phyloP scores from a whole-genome alignment of 2,329 filamentous ascomycete genomes.

The Eurotiales sp. region DNA sequence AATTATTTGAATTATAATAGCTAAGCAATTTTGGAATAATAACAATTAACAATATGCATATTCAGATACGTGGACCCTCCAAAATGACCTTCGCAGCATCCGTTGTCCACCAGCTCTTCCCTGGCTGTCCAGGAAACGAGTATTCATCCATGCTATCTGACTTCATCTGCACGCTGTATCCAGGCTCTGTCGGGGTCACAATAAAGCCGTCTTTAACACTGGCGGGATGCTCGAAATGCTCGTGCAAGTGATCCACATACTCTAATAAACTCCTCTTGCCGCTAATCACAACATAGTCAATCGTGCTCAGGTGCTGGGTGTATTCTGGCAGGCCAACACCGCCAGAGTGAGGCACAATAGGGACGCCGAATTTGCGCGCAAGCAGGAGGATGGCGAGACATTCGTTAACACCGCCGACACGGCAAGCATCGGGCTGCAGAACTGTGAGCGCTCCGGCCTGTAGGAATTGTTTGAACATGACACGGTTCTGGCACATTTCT shows the following conservation, averaged over 20 bases:
- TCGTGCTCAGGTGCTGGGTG: constrained; percentile 86
- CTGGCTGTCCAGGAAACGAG: constrained; percentile 70
- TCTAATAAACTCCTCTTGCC: constrained; percentile 80
- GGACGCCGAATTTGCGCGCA: constrained; percentile 64
- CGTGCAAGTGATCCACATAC: constrained; percentile 89
- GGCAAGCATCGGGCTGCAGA: constrained; percentile 86
- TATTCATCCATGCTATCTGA: constrained; percentile 77
- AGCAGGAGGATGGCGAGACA: constrained; percentile 85
- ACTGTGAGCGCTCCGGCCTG: constrained; percentile 77
- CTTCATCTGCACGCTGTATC: constrained; percentile 95
- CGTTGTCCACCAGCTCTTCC: constrained; percentile 80
- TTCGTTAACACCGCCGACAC: constrained; percentile 86
- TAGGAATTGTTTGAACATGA: constrained; percentile 90
- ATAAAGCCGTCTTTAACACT: constrained; percentile 83
- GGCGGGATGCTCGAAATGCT: constrained; percentile 82
- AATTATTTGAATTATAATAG: no score
- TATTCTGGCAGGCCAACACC: constrained; percentile 91
- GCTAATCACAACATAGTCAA: constrained; percentile 84
- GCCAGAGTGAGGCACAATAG: constrained; percentile 83
- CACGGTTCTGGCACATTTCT: constrained; percentile 93
- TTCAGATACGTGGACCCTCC: constrained; percentile 47
- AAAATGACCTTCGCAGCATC: constrained; percentile 74
- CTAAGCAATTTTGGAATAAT: no score
- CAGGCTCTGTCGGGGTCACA: constrained; percentile 75
- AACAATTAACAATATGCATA: not conserved